Conservation (phyloP, 306 rosid genomes). For the Aeschynomene evenia region DNA sequence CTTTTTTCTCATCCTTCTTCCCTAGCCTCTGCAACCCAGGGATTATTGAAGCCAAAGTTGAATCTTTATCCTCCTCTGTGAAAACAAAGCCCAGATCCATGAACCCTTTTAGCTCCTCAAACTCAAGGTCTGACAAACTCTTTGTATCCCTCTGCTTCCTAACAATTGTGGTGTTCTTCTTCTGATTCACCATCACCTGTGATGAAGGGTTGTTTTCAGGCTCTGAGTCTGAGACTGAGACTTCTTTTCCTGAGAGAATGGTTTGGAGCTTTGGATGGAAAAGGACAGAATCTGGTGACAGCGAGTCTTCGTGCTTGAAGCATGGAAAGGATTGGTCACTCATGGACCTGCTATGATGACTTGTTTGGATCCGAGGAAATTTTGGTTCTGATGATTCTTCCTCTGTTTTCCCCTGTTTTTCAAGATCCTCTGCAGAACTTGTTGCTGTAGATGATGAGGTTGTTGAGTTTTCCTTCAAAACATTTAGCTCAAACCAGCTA, state of each 20-base stretch:
- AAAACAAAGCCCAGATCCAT: constrained; percentile 95
- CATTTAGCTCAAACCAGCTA: constrained; percentile 51
- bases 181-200: neutral
- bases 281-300: constrained; percentile 59
- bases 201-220: constrained; percentile 16
- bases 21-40: constrained; percentile 81
- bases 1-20: constrained; percentile 31
- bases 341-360: constrained; percentile 49
- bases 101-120: constrained; percentile 88
- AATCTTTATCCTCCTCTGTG: constrained; percentile 71
- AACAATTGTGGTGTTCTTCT: constrained; percentile 27
- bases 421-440: constrained; percentile 27
- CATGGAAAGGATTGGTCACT: constrained; percentile 61
- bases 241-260: constrained; percentile 56
- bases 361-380: constrained; percentile 37
- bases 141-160: constrained; percentile 50
- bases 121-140: constrained; percentile 84
- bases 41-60: constrained; percentile 75
- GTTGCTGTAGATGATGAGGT: constrained; percentile 11
- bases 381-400: constrained; percentile 34
- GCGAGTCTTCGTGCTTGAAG: constrained; percentile 42
- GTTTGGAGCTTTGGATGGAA: constrained; percentile 48
- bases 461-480: constrained; percentile 34
- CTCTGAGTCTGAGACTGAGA: constrained; percentile 32
- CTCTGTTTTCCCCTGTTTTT: constrained; percentile 6